Conservation (phyloP, 352 stramenopile genomes). For the Globisporangium ultimum region DNA sequence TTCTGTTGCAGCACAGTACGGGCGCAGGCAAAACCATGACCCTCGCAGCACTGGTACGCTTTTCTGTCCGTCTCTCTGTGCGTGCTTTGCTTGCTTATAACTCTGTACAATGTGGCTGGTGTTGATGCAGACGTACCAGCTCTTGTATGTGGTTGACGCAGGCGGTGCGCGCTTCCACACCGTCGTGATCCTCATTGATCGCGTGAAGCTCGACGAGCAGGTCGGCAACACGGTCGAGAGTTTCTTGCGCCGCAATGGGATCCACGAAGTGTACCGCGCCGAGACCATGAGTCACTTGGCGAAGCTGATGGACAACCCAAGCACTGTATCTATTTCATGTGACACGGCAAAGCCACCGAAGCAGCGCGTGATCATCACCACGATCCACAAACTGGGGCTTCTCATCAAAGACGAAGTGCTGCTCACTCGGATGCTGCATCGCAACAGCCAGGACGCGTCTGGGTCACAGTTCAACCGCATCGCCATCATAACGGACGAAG, state of each 20-base stretch:
- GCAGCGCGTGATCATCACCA: constrained; percentile 76
- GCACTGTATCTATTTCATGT: background rate
- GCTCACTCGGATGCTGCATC: constrained; percentile 61
- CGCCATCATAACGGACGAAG: constrained; percentile 82
- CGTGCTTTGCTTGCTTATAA: background rate
- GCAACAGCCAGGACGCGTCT: constrained; percentile 15
- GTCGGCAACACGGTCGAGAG: constrained; percentile 67
- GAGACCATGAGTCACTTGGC: constrained; percentile 73
- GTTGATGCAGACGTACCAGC: constrained; percentile 43
- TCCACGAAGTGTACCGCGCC: constrained; percentile 68
- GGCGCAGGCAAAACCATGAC: constrained; percentile 80
- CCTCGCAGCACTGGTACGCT: constrained; percentile 53
- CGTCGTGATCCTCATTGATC: constrained; percentile 71
- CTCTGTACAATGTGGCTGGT: background rate
- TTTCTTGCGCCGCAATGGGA: constrained; percentile 67
- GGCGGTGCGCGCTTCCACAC: constrained; percentile 57
- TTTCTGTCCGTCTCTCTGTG: background rate
- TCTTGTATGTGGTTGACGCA: constrained; percentile 54
- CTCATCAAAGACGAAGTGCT: constrained; percentile 68
- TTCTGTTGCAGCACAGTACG: constrained; percentile 80
- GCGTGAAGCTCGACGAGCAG: constrained; percentile 83
- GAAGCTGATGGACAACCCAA: constrained; percentile 29
- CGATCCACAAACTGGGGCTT: constrained; percentile 75
- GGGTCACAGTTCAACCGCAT: constrained; percentile 42
- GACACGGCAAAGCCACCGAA: constrained; percentile 13